Evolutionary conservation across 2,329 filamentous ascomycete species (phyloP), one percentile per base, ranked within the genome.

Genomic region (Clarireedia homoeocarpa): DNA sequence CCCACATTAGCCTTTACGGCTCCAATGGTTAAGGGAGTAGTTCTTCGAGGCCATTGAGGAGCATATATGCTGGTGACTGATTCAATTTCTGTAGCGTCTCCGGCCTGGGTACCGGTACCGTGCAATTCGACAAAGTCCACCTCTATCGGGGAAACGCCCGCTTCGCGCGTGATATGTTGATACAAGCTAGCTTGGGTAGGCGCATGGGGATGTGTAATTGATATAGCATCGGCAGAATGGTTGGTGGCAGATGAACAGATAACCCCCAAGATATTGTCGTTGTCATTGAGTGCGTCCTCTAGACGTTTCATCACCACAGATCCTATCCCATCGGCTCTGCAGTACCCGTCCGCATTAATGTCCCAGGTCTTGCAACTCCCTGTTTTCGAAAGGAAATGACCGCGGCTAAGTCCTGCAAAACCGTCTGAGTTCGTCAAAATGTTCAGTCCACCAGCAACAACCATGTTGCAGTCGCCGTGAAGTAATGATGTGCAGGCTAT

Each of bases 181-280:
- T 36, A 36, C 14, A 46, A 30, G n/a, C 15, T 17, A 24, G 26
- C 42, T 24, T 53, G 51, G n/a, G 51, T 38, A 23, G 36, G 36
- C 7, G 34, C 26, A 46, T 53, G 51, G n/a, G 52, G 52, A 14
- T 46, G 52, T 2, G 51, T 53, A 5, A 53, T 53, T 9, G 51
- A 53, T 17, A 46, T 39, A 6, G 51, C 26, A n/a, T 46, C 40
- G 9, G 51, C 51, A 4, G 81, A 51, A 84, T 80, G 77, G 57
- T 82, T 83, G 40, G 77, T 72, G 6, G 39, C 24, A 4, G 53
- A 30, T 9, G 36, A 51, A 17, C 78, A 73, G 53, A 84, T 78
- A 27, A 83, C 72, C 6, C 74, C 77, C 4, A 77, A 73, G 54
- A 83, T 79, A 0, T 75, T 76, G 63, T 86, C 81, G 23, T 79